A percentile compares a stretch with the other conserved stretches of the same genome.
Evolutionary conservation across 176 grass and related monocot genomes (phyloP).

Genomic region (Olyra latifolia): DNA sequence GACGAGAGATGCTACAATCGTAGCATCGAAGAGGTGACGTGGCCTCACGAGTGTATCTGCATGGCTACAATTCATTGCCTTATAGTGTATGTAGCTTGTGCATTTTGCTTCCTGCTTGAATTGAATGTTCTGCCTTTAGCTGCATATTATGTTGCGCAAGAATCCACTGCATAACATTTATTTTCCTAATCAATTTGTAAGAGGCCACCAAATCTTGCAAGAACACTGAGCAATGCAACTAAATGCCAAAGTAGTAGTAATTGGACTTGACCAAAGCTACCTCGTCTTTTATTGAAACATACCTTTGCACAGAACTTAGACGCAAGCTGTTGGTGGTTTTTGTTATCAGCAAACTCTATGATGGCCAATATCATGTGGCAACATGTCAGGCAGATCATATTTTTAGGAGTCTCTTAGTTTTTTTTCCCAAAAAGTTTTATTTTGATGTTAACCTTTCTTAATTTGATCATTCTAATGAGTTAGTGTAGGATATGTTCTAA

Average conservation of each 20-base stretch:
- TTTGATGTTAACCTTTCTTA: not conserved
- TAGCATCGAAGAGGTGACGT: not conserved
- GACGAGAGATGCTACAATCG: not conserved
- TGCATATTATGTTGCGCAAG: not conserved
- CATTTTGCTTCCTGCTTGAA: not conserved
- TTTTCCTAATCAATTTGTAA: not conserved
- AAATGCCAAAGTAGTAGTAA: not conserved
- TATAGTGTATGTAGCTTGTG: not conserved
- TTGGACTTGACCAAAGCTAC: constrained; percentile 4
- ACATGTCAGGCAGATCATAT: not conserved
- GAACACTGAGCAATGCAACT: not conserved
- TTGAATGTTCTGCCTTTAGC: not conserved
- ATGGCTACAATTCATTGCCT: not conserved
- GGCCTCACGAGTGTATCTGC: not conserved
- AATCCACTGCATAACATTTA: constrained; percentile 18
- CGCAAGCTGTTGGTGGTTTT: not conserved
- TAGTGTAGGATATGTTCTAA: not conserved
- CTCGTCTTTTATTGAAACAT: not conserved
- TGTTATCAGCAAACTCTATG: not conserved
- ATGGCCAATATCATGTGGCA: not conserved
- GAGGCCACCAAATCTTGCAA: constrained; percentile 11
- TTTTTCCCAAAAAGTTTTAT: not conserved
- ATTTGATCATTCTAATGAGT: not conserved
- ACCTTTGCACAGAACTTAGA: not conserved
- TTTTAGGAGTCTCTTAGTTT: not conserved